These are phyloP conservation scores for Phytomonas francai DNA, from an alignment of 208 protist genomes.

Conservation along the genomic window DNA sequence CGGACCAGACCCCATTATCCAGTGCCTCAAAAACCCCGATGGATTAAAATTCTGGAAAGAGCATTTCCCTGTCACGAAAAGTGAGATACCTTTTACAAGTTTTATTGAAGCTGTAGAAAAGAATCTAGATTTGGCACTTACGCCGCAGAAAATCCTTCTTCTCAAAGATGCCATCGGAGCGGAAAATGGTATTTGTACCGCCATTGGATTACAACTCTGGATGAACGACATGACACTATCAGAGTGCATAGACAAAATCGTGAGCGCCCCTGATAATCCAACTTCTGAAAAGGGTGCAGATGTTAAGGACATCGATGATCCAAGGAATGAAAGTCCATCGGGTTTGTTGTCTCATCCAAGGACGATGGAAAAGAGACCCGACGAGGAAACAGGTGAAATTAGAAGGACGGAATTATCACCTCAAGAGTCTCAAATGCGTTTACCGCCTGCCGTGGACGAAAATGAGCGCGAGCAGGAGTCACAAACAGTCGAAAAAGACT, in stretches of 20 bases:
- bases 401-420: not conserved
- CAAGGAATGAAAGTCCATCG: not conserved
- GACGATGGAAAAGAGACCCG: not conserved
- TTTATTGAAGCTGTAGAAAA: conserved; percentile 38
- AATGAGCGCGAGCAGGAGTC: not conserved
- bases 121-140: conserved; percentile 3
- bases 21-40: conserved; percentile 67
- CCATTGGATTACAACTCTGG: conserved; percentile 53
- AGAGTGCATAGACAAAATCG: conserved; percentile 16
- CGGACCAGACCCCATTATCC: conserved; percentile 58
- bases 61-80: conserved; percentile 59
- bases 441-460: not conserved
- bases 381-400: not conserved
- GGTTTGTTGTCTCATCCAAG: not conserved
- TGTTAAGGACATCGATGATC: not conserved
- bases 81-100: conserved; percentile 38
- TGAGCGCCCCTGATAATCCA: conserved; percentile 7
- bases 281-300: not conserved
- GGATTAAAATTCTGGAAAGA: conserved; percentile 65
- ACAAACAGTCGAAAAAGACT: conserved; percentile 5
- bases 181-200: conserved; percentile 10
- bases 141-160: conserved; percentile 10
- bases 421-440: not conserved
- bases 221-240: conserved; percentile 37
- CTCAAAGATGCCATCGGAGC: conserved; percentile 23